These are phyloP conservation scores for Flaveria sonorensis DNA, from an alignment of 129 eudicot species.

Conservation along the genomic window DNA sequence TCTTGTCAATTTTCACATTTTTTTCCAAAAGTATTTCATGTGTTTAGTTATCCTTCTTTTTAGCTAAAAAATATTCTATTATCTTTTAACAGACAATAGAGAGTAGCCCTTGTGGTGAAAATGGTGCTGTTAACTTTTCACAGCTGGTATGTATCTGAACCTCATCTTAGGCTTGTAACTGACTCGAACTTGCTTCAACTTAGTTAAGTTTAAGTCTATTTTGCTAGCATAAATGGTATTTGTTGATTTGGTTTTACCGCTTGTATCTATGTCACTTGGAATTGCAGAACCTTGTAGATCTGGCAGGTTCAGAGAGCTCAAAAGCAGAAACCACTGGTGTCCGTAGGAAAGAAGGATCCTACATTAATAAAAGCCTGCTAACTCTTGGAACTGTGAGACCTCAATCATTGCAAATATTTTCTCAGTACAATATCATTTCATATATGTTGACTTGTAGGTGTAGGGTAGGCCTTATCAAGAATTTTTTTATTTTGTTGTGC, in stretches of 20 bases:
- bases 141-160: slow-evolving; percentile 67
- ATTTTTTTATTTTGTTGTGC: neutral
- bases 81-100: slow-evolving; percentile 74
- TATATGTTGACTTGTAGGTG: slow-evolving; percentile 21
- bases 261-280: slow-evolving; percentile 36
- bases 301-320: slow-evolving; percentile 99
- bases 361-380: slow-evolving; percentile 90
- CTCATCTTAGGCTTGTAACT: slow-evolving; percentile 20
- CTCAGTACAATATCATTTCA: slow-evolving; percentile 38
- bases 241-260: slow-evolving; percentile 16
- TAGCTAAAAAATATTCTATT: slow-evolving; percentile 16
- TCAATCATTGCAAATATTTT: slow-evolving; percentile 43
- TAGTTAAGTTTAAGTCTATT: slow-evolving; percentile 6
- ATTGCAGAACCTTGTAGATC: slow-evolving; percentile 97
- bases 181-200: slow-evolving; percentile 10
- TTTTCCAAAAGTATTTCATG: neutral
- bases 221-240: slow-evolving; percentile 10
- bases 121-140: slow-evolving; percentile 82
- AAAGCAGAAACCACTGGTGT: slow-evolving; percentile 86
- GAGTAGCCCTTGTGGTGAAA: slow-evolving; percentile 88
- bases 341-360: slow-evolving; percentile 91
- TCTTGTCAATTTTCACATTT: slow-evolving; percentile 3
- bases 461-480: neutral
- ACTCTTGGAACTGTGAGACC: slow-evolving; percentile 98
- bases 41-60: neutral